Conservation (phyloP, 305 asterid genomes). For the Nicotiana rustica region DNA sequence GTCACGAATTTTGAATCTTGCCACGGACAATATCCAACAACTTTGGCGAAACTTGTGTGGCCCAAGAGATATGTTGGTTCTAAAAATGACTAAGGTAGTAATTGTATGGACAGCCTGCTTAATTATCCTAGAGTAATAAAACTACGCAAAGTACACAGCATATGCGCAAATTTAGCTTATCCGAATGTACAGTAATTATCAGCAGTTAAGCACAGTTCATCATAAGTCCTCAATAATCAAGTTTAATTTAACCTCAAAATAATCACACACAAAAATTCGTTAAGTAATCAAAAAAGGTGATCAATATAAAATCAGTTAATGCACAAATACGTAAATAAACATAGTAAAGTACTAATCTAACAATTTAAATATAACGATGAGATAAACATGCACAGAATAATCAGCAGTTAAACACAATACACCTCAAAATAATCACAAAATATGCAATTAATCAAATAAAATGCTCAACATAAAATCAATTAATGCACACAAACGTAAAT, state of each 20-base stretch:
- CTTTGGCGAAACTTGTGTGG: too few relatives aligned
- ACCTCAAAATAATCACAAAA: too few relatives aligned
- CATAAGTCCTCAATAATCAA: not conserved
- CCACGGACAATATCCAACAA: too few relatives aligned
- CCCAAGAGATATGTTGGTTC: too few relatives aligned
- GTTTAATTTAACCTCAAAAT: not conserved
- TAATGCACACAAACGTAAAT: not conserved
- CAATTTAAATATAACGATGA: too few relatives aligned
- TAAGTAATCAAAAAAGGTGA: not conserved
- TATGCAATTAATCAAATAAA: not conserved
- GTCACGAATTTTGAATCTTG: too few relatives aligned
- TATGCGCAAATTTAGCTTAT: constrained; percentile 6
- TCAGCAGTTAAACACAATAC: too few relatives aligned
- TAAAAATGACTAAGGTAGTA: not conserved
- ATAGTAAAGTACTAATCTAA: not conserved
- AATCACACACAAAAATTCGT: not conserved
- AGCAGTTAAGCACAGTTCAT: not conserved
- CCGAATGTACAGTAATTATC: not conserved
- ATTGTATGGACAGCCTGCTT: not conserved
- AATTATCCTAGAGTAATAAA: not conserved
- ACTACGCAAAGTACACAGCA: not conserved
- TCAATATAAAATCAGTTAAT: not conserved
- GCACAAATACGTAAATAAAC: not conserved
- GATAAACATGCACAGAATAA: too few relatives aligned
- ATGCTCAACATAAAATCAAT: not conserved